phyloP scores from a whole-genome alignment of 2,329 filamentous ascomycete genomes.

The Chaetoscypha palmicola region DNA sequence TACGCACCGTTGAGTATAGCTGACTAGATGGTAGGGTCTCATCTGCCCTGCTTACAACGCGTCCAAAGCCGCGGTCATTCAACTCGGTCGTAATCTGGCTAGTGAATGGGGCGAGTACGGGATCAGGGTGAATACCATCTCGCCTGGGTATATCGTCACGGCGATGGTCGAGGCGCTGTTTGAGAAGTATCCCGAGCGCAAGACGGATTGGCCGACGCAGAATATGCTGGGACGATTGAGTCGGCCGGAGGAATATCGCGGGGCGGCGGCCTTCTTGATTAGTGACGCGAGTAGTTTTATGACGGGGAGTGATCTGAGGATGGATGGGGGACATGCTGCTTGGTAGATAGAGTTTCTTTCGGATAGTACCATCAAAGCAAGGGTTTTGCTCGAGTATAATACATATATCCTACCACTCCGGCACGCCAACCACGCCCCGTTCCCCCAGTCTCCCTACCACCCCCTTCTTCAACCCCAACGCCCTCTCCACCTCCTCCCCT shows the following conservation, averaged over 20 bases:
- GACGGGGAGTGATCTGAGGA: slow-evolving; percentile 44
- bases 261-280: slow-evolving; percentile 61
- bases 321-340: slow-evolving; percentile 34
- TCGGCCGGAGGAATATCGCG: slow-evolving; percentile 61
- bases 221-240: slow-evolving; percentile 76
- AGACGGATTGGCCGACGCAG: slow-evolving; percentile 65
- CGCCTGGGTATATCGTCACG: slow-evolving; percentile 72
- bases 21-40: slow-evolving; percentile 40
- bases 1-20: background rate
- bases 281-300: slow-evolving; percentile 64
- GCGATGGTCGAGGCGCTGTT: slow-evolving; percentile 81
- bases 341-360: slow-evolving; percentile 46
- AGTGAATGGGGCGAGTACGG: slow-evolving; percentile 60
- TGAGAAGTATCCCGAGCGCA: slow-evolving; percentile 62
- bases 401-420: background rate
- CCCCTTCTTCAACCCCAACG: slow-evolving; percentile 38
- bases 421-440: slow-evolving; percentile 9
- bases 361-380: background rate
- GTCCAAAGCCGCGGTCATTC: slow-evolving; percentile 67
- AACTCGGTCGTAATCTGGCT: slow-evolving; percentile 64
- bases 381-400: background rate
- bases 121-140: slow-evolving; percentile 76
- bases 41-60: slow-evolving; percentile 65
- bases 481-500: slow-evolving; percentile 30
- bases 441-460: slow-evolving; percentile 32